Conservation (phyloP, 2,329 filamentous ascomycete genomes). For the Aspergillus hiratsukae region DNA sequence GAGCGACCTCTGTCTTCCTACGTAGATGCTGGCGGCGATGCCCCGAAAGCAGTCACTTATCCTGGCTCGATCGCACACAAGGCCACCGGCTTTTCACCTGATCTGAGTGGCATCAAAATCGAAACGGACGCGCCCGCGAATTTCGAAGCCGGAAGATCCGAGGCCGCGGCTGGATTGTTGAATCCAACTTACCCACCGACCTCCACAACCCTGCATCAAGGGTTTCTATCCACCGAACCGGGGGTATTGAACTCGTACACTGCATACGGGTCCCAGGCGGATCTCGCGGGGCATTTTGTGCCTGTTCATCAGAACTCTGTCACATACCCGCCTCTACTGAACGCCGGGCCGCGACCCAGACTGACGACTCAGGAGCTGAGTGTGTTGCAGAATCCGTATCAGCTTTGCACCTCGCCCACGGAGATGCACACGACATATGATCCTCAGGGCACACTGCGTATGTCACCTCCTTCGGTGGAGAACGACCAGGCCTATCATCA, state of each 20-base stretch:
- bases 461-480: conserved; percentile 20
- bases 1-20: conserved; percentile 34
- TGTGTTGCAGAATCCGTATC: conserved; percentile 21
- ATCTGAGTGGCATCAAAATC: conserved; percentile 4
- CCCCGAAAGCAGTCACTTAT: conserved; percentile 6
- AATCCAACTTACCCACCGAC: conserved; percentile 11
- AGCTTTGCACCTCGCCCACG: conserved; percentile 20
- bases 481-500: conserved; percentile 15
- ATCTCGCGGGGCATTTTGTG: conserved; percentile 15
- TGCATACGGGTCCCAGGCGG: conserved; percentile 4
- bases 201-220: conserved; percentile 21
- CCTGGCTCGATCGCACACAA: conserved; percentile 5
- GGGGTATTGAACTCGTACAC: conserved; percentile 20
- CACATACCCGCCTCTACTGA: conserved; percentile 32
- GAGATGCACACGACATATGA: conserved; percentile 19
- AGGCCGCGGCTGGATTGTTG: conserved; percentile 9
- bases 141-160: conserved; percentile 7
- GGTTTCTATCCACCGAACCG: conserved; percentile 25
- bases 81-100: conserved; percentile 7
- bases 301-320: conserved; percentile 28
- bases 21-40: conserved; percentile 4
- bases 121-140: conserved; percentile 6
- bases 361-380: conserved; percentile 17
- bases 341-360: conserved; percentile 20
- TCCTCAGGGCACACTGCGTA: conserved; percentile 18